Conservation (phyloP, 2,329 filamentous ascomycete species). For the Cladosporium phlei region DNA sequence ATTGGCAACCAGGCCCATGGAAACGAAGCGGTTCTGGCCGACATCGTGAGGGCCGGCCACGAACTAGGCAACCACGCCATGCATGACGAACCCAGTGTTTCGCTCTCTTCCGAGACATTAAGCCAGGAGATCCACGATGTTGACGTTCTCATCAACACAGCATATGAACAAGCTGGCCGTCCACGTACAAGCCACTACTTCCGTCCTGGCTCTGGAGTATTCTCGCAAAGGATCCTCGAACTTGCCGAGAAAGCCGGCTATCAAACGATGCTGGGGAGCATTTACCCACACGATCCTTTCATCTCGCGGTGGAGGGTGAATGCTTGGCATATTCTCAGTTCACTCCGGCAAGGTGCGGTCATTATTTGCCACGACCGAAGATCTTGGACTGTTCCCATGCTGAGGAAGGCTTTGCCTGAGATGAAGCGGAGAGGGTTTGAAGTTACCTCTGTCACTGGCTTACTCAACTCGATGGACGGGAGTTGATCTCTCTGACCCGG, state of each 20-base stretch:
- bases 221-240: slow-evolving; percentile 64
- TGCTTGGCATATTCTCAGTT: slow-evolving; percentile 72
- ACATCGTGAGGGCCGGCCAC: slow-evolving; percentile 50
- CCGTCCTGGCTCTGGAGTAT: slow-evolving; percentile 79
- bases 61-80: slow-evolving; percentile 82
- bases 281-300: slow-evolving; percentile 91
- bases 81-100: slow-evolving; percentile 72
- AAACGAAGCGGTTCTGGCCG: slow-evolving; percentile 44
- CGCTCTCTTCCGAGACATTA: slow-evolving; percentile 57
- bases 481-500: too few species aligned
- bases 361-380: slow-evolving; percentile 83
- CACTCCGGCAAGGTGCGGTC: slow-evolving; percentile 70
- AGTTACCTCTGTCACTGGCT: slow-evolving; percentile 61
- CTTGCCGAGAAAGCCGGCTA: slow-evolving; percentile 60
- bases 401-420: slow-evolving; percentile 66
- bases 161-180: slow-evolving; percentile 45
- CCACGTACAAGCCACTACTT: slow-evolving; percentile 62
- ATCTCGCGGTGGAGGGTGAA: slow-evolving; percentile 66
- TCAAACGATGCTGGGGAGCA: slow-evolving; percentile 69
- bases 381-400: slow-evolving; percentile 77
- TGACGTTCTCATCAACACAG: slow-evolving; percentile 53
- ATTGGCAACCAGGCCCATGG: slow-evolving; percentile 71
- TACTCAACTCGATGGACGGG: too few species aligned
- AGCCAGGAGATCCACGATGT: slow-evolving; percentile 61
- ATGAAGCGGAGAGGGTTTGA: slow-evolving; percentile 64